Evolutionary conservation across 139 green algal species (phyloP), one percentile per base, ranked within the genome.

Genomic region (Chlorella sorokiniana): DNA sequence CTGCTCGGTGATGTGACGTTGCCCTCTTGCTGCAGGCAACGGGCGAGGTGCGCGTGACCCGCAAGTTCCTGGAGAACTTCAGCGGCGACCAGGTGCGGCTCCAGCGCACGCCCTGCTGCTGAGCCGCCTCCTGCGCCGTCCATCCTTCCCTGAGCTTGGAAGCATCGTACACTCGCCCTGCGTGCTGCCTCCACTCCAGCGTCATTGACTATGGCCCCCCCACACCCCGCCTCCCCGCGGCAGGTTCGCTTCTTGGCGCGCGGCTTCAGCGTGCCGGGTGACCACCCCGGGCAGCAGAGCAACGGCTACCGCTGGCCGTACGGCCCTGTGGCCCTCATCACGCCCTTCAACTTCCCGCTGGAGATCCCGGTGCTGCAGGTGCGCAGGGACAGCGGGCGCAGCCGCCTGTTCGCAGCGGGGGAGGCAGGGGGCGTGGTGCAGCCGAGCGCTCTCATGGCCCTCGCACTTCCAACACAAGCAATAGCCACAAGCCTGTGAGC

Each of bases 301-400:
- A 81, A 83, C 29, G 95, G 96, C 37, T 86, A 92, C 76, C 87
- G 96, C 22, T 99, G 93, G 94, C 96, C 96, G 3, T 99, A 93
- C 64, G 95, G 95, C 29, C 88, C 92, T 18, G 96, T 99, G 40
- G 90, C 88, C 0, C 75, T 99, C 31, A 96, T 99, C 89, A 96
- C 96, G 2, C 96, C 96, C 54, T 99, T 99, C 93, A 99, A 99
- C 90, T 99, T 99, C 85, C 96, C 96, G 2, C 89, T 99, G 56
- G 96, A 99, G 86, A 99, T 99, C 84, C 96, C 96, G 0, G 94
- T 91, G 40, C 94, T 99, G 48, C 78, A 82, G 48, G 79, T 79
- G 79, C 20, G 54, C 10, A 20, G 37, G 37, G 37, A 2, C 8
- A 16, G 16, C 33, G 25, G 37, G 14, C 40, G n/a, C 4, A 20